Evolutionary conservation across 83 land plant genomes (phyloP), one percentile per base, ranked within the genome.

Genomic region (Picea abies): DNA sequence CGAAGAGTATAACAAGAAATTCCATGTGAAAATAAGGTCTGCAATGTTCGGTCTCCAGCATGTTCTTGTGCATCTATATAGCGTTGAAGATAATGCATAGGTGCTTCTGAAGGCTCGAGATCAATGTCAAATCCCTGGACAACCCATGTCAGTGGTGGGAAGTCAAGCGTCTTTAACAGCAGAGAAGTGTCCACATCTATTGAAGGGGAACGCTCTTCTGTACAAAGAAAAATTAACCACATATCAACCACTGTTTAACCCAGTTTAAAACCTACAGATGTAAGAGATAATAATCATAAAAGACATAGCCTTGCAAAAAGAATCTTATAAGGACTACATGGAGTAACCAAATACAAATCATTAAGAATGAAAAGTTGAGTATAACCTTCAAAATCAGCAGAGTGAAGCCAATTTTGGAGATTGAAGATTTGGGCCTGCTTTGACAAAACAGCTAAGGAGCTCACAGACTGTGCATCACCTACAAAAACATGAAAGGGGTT

Each of bases 341-440:
- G 12, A 69, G 41, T 32, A 4, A 69, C n/a, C 16, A n/a, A 56
- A 63, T 77, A 56, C 47, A 80, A 22, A 47, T 61, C 56, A 4
- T 44, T 75, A 29, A 16, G 77, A 80, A 78, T 79, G 66, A 15
- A 64, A 63, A 52, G 77, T n/a, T 72, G n/a, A 17, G 44, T 72
- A 71, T 41, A 39, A 72, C 76, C 76, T 72, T 72, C 52, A 72
- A 49, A 86, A 20, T 84, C 84, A 1, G 86, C 89, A 68, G 89
- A 47, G 49, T 89, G 90, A 66, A 89, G 89, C 90, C 90, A 89
- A 62, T 89, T 89, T 60, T 89, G 90, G 25, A 89, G 75, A 39
- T 89, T 89, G 79, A 89, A 89, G 39, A 89, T 89, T 67, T 89
- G 90, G 10, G 90, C 90, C 75, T 89, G 90, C 81, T 89, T 89